Evolutionary conservation across 768 basidiomycete species (phyloP).

Genomic region (Boletus subparvulus): DNA sequence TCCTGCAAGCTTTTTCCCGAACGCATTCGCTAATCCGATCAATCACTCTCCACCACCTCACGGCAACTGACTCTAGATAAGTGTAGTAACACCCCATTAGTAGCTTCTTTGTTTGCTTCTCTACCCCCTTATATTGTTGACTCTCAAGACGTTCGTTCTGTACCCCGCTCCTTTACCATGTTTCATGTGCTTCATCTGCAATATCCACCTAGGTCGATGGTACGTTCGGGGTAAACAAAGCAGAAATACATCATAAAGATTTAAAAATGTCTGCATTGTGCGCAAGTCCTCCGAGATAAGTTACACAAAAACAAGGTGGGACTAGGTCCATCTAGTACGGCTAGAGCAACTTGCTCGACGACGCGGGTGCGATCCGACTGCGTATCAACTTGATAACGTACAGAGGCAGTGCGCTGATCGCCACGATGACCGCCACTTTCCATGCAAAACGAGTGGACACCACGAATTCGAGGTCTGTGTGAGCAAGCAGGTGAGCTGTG

Average conservation of each 20-base stretch:
- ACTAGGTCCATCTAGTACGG: neutral
- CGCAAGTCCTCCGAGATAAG: neutral
- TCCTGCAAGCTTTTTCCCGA: conserved; percentile 45
- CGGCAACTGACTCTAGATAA: conserved; percentile 31
- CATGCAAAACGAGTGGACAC: conserved; percentile 83
- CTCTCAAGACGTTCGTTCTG: conserved; percentile 17
- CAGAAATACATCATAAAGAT: conserved; percentile 41
- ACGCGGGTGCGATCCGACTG: conserved; percentile 85
- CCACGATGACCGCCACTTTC: conserved; percentile 96
- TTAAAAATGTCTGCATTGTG: conserved; percentile 22
- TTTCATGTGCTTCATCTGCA: conserved; percentile 30
- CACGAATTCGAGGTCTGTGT: conserved; percentile 89
- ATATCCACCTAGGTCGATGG: conserved; percentile 15
- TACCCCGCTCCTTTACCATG: neutral
- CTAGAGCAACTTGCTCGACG: conserved; percentile 87
- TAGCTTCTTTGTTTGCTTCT: neutral
- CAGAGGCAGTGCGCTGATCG: conserved; percentile 88
- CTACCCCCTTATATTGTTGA: neutral
- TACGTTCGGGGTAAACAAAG: conserved; percentile 28
- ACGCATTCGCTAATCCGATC: conserved; percentile 46
- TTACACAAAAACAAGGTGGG: neutral
- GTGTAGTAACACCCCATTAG: conserved; percentile 22
- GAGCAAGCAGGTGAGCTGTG: neutral
- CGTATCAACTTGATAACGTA: conserved; percentile 88
- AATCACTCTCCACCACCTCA: conserved; percentile 51